Evolutionary conservation across 306 rosid species (phyloP), one percentile per base, ranked within the genome.

Genomic region (Vicia sativa): DNA sequence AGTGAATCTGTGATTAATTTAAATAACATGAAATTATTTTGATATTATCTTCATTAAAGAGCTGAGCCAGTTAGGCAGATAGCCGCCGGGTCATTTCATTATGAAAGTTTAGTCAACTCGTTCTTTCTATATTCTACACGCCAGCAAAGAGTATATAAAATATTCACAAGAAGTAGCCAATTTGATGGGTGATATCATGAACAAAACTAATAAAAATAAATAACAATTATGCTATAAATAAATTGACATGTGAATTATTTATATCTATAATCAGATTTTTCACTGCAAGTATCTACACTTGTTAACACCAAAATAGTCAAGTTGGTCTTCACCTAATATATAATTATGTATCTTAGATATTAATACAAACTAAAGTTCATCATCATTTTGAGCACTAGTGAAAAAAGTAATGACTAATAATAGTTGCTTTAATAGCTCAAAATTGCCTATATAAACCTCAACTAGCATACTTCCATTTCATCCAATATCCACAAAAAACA

Each of bases 391-490:
- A 53, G 8, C 35, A 53, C 59, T 23, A 11, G 15, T 53, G 15
- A 52, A 23, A 53, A 23, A 53, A 53, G 6, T 4, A 53, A 52
- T 3, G 25, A 1, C 16, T 44, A 44, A 44, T 44, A 44, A 49
- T 53, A 23, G 26, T 23, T 53, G 35, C 15, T 29, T 34, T 34
- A 34, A 7, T 34, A 7, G 11, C 59, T 53, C 16, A 11, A 11
- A 21, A 11, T 53, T 53, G 31, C 15, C 78, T 73, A 73, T 73
- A 78, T 73, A 78, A 67, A 43, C 64, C 11, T 46, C 31, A 44
- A 42, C 10, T 29, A 58, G 19, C 59, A 53, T 18, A 6, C 52
- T 10, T 38, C 34, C 29, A 52, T 10, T 19, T 21, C 58, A 52
- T 52, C 34, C 8, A 42, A 34, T 68, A 64, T 41, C 34, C 46